phyloP scores from a whole-genome alignment of 768 basidiomycete genomes.

The Suillus clintonianus region DNA sequence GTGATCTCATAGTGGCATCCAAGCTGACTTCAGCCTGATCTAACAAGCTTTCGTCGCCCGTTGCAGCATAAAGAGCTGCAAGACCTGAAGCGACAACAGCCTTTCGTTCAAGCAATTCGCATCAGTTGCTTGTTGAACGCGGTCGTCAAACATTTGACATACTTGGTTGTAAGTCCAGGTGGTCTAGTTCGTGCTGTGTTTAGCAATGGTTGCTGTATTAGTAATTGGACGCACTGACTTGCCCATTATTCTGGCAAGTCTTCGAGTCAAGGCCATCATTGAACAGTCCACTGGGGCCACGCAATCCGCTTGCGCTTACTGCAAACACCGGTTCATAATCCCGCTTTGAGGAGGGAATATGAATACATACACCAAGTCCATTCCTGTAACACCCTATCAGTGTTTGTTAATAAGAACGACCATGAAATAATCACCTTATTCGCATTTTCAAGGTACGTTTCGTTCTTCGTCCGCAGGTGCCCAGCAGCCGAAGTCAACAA shows the following conservation, averaged over 20 bases:
- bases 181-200: constrained; percentile 33
- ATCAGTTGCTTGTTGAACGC: not conserved
- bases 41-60: constrained; percentile 39
- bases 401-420: not conserved
- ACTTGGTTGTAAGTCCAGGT: constrained; percentile 66
- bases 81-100: constrained; percentile 58
- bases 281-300: constrained; percentile 28
- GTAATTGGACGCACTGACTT: constrained; percentile 11
- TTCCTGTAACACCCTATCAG: constrained; percentile 15
- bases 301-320: constrained; percentile 33
- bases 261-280: constrained; percentile 27
- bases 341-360: not conserved
- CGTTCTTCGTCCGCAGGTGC: constrained; percentile 38
- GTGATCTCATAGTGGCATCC: constrained; percentile 45
- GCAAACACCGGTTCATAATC: not conserved
- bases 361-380: constrained; percentile 30
- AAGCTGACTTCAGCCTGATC: constrained; percentile 53
- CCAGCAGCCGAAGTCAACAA: constrained; percentile 51
- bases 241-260: constrained; percentile 31
- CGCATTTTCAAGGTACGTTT: constrained; percentile 50
- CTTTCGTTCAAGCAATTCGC: constrained; percentile 21
- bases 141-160: constrained; percentile 1
- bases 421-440: constrained; percentile 34
- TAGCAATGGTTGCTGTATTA: not conserved
- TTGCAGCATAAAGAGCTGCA: constrained; percentile 45